Evolutionary conservation across 228 moss, liverwort and hornwort species (phyloP).

Genomic region (Sphagnum magellanicum): DNA sequence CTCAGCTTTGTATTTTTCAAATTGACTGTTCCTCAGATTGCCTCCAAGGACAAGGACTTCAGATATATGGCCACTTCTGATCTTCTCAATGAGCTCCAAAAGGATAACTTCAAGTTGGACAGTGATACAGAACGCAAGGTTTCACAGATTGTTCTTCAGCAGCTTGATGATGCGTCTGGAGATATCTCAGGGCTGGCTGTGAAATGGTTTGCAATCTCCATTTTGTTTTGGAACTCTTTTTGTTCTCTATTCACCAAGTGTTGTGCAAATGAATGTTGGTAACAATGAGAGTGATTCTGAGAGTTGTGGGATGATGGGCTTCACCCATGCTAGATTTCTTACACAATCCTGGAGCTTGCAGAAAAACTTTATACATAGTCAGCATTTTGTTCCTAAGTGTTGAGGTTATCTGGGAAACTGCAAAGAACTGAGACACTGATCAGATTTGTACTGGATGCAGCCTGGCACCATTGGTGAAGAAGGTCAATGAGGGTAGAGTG

Average conservation of each 20-base stretch:
- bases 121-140: slow-evolving; percentile 96
- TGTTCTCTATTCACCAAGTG: too few relatives aligned
- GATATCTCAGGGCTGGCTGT: slow-evolving; percentile 99
- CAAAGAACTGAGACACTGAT: too few relatives aligned
- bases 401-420: too few relatives aligned
- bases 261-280: too few relatives aligned
- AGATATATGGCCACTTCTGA: slow-evolving; percentile 99
- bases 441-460: slow-evolving; percentile 37
- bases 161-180: slow-evolving; percentile 99
- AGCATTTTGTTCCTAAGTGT: too few relatives aligned
- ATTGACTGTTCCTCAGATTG: slow-evolving; percentile 56
- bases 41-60: slow-evolving; percentile 99
- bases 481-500: slow-evolving; percentile 93
- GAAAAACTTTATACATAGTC: too few relatives aligned
- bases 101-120: slow-evolving; percentile 93
- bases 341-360: too few relatives aligned
- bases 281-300: too few relatives aligned
- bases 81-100: slow-evolving; percentile 96
- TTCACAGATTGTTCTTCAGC: slow-evolving; percentile 98
- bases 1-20: too few relatives aligned
- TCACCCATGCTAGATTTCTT: too few relatives aligned
- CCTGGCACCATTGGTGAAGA: slow-evolving; percentile 97
- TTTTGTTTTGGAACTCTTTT: too few relatives aligned
- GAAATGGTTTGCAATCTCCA: slow-evolving; percentile 55
- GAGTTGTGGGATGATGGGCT: too few relatives aligned